Evolutionary conservation across 768 basidiomycete genomes (phyloP), one percentile per base, ranked within the genome.

Genomic region (Trametopsis cervina): DNA sequence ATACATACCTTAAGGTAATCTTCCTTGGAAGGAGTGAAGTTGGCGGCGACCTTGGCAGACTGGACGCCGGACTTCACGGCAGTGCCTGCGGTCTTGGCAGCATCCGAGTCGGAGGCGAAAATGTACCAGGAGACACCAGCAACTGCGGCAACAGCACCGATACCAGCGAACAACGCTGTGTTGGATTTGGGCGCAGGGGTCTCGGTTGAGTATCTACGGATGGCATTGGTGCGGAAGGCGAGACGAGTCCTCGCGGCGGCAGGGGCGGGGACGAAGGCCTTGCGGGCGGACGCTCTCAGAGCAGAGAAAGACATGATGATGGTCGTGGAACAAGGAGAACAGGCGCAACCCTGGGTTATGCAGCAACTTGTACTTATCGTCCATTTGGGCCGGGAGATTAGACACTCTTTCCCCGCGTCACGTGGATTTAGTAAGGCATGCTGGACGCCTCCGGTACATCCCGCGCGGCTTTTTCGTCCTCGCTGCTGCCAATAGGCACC

Each of bases 1-100:
- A 15, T 15, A 43, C 66, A 9, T 25, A 83, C 87, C 78, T 95
- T 92, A 65, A 90, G 86, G 63, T 94, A 96, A 61, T 96, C 94
- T 44, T 81, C 81, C 69, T 85, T 80, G 33, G 80, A 74, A 18
- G 88, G 86, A 11, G 77, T 76, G 63, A 91, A 83, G 51, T 86
- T 85, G 36, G 77, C 70, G 26, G 73, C 78, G 49, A 71, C 79
- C 62, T 83, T 88, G 12, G 73, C 75, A 20, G 70, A 59, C 67
- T 89, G 83, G 3, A 73, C 68, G 12, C 74, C 79, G 5, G 83
- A 78, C 61, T 80, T 86, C 47, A 75, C 60, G 15, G 77, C 74
- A 36, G 80, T 75, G 21, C 67, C 67, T 12, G 78, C 72, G 43
- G 77, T 71, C 57, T 71, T 73, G 4, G 73, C 70, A 9, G 74